Conservation (phyloP, 768 basidiomycete genomes). For the Panellus pusillus region DNA sequence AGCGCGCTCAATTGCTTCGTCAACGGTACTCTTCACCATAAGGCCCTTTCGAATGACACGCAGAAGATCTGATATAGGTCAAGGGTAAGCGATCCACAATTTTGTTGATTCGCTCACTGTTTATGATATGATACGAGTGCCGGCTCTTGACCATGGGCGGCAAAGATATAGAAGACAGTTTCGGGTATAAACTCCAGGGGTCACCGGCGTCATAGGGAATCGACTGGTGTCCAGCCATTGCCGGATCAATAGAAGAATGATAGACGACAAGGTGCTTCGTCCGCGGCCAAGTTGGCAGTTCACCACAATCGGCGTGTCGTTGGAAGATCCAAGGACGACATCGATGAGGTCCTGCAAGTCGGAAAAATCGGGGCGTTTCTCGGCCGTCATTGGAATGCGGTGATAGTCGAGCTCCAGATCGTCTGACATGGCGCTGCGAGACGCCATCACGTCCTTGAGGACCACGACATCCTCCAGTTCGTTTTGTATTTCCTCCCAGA, state of each 20-base stretch:
- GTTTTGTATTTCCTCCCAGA: slow-evolving; percentile 88
- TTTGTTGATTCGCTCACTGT: slow-evolving; percentile 54
- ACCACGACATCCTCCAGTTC: slow-evolving; percentile 63
- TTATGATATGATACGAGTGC: slow-evolving; percentile 84
- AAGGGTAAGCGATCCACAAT: neutral
- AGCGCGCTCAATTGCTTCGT: slow-evolving; percentile 87
- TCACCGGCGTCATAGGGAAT: slow-evolving; percentile 35
- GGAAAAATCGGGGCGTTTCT: slow-evolving; percentile 73
- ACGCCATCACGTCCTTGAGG: slow-evolving; percentile 85
- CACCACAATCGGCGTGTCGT: slow-evolving; percentile 80
- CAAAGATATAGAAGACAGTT: slow-evolving; percentile 47
- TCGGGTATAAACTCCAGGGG: slow-evolving; percentile 37
- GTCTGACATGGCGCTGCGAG: slow-evolving; percentile 38
- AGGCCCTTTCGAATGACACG: slow-evolving; percentile 86
- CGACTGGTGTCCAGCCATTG: slow-evolving; percentile 68
- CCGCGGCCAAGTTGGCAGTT: slow-evolving; percentile 96
- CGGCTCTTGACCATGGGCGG: slow-evolving; percentile 38
- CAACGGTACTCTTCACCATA: slow-evolving; percentile 81
- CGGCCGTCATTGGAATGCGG: slow-evolving; percentile 92
- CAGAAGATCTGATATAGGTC: slow-evolving; percentile 56
- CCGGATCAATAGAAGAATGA: slow-evolving; percentile 79
- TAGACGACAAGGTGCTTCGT: slow-evolving; percentile 88
- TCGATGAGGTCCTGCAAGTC: slow-evolving; percentile 79
- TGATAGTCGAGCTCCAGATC: slow-evolving; percentile 73
- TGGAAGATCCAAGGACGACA: slow-evolving; percentile 68